These are phyloP conservation scores for Globisporangium spiculum DNA, from an alignment of 352 stramenopile species.

Conservation along the genomic window DNA sequence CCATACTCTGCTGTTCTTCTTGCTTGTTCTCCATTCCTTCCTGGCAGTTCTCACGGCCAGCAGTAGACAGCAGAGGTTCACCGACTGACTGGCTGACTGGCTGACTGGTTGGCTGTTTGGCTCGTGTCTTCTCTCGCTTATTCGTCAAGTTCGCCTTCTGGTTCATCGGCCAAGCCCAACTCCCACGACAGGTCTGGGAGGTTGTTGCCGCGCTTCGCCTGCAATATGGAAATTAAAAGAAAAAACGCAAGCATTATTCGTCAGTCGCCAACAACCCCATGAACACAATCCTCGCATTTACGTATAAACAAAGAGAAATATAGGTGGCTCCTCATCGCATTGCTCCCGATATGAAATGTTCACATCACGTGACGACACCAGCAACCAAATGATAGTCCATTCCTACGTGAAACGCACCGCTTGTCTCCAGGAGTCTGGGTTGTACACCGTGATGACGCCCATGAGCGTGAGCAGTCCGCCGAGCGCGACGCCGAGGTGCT, in stretches of 20 bases:
- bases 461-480: constrained; percentile 66
- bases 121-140: constrained; percentile 30
- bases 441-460: constrained; percentile 75
- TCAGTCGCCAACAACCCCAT: not conserved
- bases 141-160: constrained; percentile 82
- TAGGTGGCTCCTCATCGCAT: not conserved
- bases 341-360: not conserved
- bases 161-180: constrained; percentile 64
- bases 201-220: constrained; percentile 75
- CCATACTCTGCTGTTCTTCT: not conserved
- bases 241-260: not conserved
- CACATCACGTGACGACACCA: not conserved
- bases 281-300: not conserved
- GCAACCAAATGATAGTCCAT: not conserved
- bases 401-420: constrained; percentile 39
- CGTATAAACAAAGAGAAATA: not conserved
- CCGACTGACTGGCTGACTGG: not conserved
- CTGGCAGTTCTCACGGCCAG: not conserved
- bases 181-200: constrained; percentile 83
- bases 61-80: not conserved
- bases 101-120: not conserved
- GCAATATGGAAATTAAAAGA: constrained; percentile 5
- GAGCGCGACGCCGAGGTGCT: constrained; percentile 59
- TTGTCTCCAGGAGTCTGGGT: constrained; percentile 77
- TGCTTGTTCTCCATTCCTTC: not conserved